These are phyloP conservation scores for Parastagonospora nodorum DNA, from an alignment of 2,329 filamentous ascomycete species.

Conservation along the genomic window DNA sequence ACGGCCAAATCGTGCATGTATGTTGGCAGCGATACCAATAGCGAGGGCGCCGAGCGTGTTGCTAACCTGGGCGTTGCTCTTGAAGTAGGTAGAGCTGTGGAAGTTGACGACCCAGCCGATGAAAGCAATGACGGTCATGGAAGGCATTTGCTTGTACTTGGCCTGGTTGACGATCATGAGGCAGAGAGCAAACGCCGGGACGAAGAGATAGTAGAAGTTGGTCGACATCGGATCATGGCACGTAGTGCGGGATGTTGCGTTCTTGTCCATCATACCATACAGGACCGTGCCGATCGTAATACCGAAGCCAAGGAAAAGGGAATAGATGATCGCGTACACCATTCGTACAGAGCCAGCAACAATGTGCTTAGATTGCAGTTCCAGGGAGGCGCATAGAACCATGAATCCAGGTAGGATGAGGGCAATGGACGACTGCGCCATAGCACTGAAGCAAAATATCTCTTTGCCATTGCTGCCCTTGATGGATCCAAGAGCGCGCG, in stretches of 20 bases:
- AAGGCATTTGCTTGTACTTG: slow-evolving; percentile 76
- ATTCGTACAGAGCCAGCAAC: slow-evolving; percentile 58
- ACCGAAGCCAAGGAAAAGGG: slow-evolving; percentile 57
- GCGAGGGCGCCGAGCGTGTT: slow-evolving; percentile 78
- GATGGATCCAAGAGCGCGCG: slow-evolving; percentile 57
- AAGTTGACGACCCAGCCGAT: slow-evolving; percentile 77
- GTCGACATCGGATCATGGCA: slow-evolving; percentile 56
- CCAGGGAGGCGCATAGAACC: slow-evolving; percentile 56
- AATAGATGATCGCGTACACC: slow-evolving; percentile 60
- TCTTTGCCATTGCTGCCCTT: slow-evolving; percentile 40
- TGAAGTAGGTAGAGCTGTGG: slow-evolving; percentile 70
- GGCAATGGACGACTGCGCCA: slow-evolving; percentile 57
- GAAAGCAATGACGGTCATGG: slow-evolving; percentile 76
- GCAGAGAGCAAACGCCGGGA: slow-evolving; percentile 73
- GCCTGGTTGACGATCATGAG: slow-evolving; percentile 80
- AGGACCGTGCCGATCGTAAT: slow-evolving; percentile 58
- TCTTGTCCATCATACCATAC: slow-evolving; percentile 54
- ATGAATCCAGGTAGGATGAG: slow-evolving; percentile 58
- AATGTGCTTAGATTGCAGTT: slow-evolving; percentile 55
- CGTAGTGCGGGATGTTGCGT: slow-evolving; percentile 51
- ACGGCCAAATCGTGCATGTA: slow-evolving; percentile 73
- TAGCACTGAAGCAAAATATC: slow-evolving; percentile 57
- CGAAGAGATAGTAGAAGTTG: slow-evolving; percentile 70
- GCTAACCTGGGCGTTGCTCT: slow-evolving; percentile 73
- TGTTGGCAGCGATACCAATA: slow-evolving; percentile 77